Evolutionary conservation across 1,284 basidiomycete species (phyloP), one percentile per base, ranked within the genome.

Genomic region (Cryptococcus neoformans): DNA sequence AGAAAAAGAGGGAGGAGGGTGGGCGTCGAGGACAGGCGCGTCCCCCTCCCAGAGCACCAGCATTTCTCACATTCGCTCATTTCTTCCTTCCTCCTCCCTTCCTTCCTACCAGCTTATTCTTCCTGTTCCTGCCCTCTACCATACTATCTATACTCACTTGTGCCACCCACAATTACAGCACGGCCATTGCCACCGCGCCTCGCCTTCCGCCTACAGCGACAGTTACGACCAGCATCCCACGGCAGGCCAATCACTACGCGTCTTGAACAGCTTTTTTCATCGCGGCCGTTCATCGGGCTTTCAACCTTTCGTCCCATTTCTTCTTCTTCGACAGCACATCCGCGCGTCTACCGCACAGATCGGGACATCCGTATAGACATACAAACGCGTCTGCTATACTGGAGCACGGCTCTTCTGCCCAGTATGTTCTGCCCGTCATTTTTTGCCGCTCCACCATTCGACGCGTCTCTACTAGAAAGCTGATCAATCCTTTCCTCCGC

Each of bases 1-100:
- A 21, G 21, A 21, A 21, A 11, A n/a, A 11, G 12, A 7, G 17
- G 16, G 46, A 48, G 34, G 34, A 92, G 91, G 83, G 91, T 89
- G 40, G n/a, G 76, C n/a, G 40, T 62, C n/a, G 16, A 50, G 36
- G 35, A 28, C 17, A 50, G 38, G 49, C 49, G 44, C 46, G 46
- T 48, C 46, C 17, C 28, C 21, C 21, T 21, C 21, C 21, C 21
- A 21, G 21, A 21, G 21, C 21, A 21, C 21, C 21, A 21, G 21
- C 21, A 21, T 21, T 21, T 21, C 21, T 17, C 17, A n/a, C 10
- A n/a, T n/a, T n/a, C 44, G 10, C 17, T 28, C 44, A 21, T 55
- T 37, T 55, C 38, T 47, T n/a, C 3, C 37, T 17, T 37, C 46
- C 34, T 48, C 14, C 46, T 21, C 16, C 34, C 34, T 28, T 28